These are phyloP conservation scores for Paracoccidioides lutzii DNA, from an alignment of 2,329 filamentous ascomycete genomes.

Conservation along the genomic window DNA sequence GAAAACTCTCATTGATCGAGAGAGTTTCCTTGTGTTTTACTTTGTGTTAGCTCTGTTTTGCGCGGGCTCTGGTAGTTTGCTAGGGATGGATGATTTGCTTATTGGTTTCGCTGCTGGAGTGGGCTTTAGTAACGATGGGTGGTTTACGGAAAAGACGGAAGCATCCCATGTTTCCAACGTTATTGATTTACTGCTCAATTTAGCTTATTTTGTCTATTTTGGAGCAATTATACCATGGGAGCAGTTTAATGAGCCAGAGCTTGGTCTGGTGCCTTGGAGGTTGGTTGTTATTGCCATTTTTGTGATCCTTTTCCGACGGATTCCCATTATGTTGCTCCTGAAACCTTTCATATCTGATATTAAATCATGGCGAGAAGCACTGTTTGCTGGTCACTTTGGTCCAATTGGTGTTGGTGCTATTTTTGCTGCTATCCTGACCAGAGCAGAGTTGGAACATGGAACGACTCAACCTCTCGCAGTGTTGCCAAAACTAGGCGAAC, in stretches of 20 bases:
- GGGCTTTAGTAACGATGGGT: constrained; percentile 98
- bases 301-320: constrained; percentile 88
- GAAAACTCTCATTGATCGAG: constrained; percentile 76
- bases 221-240: constrained; percentile 96
- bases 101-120: constrained; percentile 92
- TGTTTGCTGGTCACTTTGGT: constrained; percentile 95
- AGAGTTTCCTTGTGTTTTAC: constrained; percentile 97
- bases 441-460: constrained; percentile 75
- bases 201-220: constrained; percentile 96
- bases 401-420: constrained; percentile 95
- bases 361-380: constrained; percentile 93
- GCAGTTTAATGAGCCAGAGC: constrained; percentile 61
- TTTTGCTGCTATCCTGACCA: constrained; percentile 82
- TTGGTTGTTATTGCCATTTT: constrained; percentile 87
- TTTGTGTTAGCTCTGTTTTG: constrained; percentile 94
- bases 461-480: constrained; percentile 62
- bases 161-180: constrained; percentile 99
- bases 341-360: constrained; percentile 93
- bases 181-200: constrained; percentile 90
- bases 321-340: constrained; percentile 81
- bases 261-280: constrained; percentile 76
- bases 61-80: constrained; percentile 78
- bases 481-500: constrained; percentile 35
- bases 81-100: constrained; percentile 85
- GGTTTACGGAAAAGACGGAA: constrained; percentile 97